These are phyloP conservation scores for Monilinia fructigena DNA, from an alignment of 2,329 filamentous ascomycete genomes.

Conservation along the genomic window DNA sequence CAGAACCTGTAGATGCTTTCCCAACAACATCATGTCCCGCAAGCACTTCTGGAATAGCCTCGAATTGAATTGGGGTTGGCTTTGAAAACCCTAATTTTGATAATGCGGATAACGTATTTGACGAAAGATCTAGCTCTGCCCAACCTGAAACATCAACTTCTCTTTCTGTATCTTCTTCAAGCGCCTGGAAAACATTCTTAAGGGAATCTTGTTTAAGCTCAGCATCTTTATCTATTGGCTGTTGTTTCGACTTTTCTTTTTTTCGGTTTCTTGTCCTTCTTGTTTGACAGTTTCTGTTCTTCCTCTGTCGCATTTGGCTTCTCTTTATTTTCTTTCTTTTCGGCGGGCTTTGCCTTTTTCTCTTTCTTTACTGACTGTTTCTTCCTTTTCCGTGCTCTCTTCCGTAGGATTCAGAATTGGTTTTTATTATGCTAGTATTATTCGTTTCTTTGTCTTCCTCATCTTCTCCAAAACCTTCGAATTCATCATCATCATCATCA, in stretches of 20 bases:
- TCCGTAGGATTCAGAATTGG: conserved; percentile 30
- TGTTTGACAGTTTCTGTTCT: conserved; percentile 24
- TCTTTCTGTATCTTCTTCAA: conserved; percentile 55
- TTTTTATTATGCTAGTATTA: conserved; percentile 33
- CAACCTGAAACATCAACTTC: conserved; percentile 76
- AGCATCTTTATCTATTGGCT: conserved; percentile 27
- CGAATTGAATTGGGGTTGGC: conserved; percentile 78
- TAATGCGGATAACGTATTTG: conserved; percentile 68
- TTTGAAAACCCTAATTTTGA: conserved; percentile 75
- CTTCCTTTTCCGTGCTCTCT: conserved; percentile 8
- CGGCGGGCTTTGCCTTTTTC: conserved; percentile 26
- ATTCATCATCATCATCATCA: conserved; percentile 56
- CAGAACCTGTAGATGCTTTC: conserved; percentile 93
- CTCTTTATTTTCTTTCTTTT: conserved; percentile 25
- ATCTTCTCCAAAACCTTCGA: conserved; percentile 48
- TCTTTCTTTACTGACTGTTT: background rate
- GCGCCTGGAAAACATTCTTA: conserved; percentile 42
- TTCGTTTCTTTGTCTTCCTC: conserved; percentile 40
- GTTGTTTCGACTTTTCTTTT: conserved; percentile 37
- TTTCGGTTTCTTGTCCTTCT: conserved; percentile 37
- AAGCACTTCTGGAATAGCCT: conserved; percentile 77
- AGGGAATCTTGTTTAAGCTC: conserved; percentile 35
- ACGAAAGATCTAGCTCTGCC: conserved; percentile 71
- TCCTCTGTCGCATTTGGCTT: conserved; percentile 29
- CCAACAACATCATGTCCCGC: conserved; percentile 88